Evolutionary conservation across 208 protist species (phyloP).

Genomic region (Tetramitus jugosus): DNA sequence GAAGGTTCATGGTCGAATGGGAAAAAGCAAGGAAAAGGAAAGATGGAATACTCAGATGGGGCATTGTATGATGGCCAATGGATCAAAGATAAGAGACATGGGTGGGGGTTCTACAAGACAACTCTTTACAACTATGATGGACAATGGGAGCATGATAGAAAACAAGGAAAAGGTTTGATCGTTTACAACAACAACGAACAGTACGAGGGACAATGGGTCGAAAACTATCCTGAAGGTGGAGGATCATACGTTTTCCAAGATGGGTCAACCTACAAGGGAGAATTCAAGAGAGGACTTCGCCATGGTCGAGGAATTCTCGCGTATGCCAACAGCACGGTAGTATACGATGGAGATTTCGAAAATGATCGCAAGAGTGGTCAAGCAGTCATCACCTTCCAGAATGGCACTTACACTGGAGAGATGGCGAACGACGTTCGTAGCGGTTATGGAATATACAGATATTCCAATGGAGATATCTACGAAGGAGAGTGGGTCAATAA

Average conservation of each 20-base stretch:
- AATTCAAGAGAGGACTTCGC: conserved; percentile 22
- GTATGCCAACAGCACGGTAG: conserved; percentile 40
- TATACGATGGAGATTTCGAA: neutral
- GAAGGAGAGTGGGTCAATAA: conserved; percentile 64
- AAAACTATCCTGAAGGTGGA: conserved; percentile 58
- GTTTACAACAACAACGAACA: conserved; percentile 52
- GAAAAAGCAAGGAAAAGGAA: neutral
- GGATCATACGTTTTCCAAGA: conserved; percentile 50
- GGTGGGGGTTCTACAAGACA: conserved; percentile 20
- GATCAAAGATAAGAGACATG: conserved; percentile 14
- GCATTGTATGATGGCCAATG: neutral
- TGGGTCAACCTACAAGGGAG: conserved; percentile 46
- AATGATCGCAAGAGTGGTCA: neutral
- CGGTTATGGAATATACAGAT: conserved; percentile 55
- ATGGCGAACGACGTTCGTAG: conserved; percentile 57
- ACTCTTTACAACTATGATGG: conserved; percentile 55
- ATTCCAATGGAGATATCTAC: conserved; percentile 60
- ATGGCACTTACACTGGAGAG: conserved; percentile 49
- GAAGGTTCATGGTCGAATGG: neutral
- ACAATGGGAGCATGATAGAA: conserved; percentile 62
- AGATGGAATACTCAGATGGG: neutral
- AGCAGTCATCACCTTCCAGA: neutral
- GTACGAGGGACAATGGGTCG: conserved; percentile 60
- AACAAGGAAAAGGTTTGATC: conserved; percentile 53
- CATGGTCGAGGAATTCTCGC: conserved; percentile 57